Conservation (phyloP, 2,329 filamentous ascomycete genomes). For the Aureobasidium subglaciale region DNA sequence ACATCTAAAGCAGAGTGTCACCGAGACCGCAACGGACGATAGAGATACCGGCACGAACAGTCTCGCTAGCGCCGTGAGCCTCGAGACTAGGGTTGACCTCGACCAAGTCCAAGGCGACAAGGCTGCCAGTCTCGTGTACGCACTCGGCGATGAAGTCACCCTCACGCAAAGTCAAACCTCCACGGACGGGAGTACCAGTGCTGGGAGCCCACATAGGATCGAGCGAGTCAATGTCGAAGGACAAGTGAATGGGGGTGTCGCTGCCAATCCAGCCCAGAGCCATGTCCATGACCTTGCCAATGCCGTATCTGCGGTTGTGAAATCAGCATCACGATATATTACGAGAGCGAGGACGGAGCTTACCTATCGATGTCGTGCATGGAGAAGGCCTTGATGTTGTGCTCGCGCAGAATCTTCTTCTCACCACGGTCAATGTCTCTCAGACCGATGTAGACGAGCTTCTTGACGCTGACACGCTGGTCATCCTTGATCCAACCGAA, state of each 20-base stretch:
- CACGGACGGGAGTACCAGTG: slow-evolving; percentile 89
- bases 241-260: slow-evolving; percentile 94
- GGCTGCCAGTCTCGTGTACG: slow-evolving; percentile 49
- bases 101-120: slow-evolving; percentile 52
- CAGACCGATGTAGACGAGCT: slow-evolving; percentile 94
- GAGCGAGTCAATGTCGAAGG: slow-evolving; percentile 92
- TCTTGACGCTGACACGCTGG: slow-evolving; percentile 63
- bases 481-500: slow-evolving; percentile 86
- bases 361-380: slow-evolving; percentile 97
- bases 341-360: slow-evolving; percentile 24
- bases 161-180: slow-evolving; percentile 86
- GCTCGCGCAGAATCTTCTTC: slow-evolving; percentile 82
- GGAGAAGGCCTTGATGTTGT: slow-evolving; percentile 91
- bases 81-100: slow-evolving; percentile 46
- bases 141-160: slow-evolving; percentile 90
- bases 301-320: slow-evolving; percentile 61
- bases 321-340: background rate
- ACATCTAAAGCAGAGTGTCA: slow-evolving; percentile 70
- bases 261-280: slow-evolving; percentile 90
- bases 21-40: slow-evolving; percentile 87
- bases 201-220: slow-evolving; percentile 95
- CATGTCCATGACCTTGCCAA: slow-evolving; percentile 95
- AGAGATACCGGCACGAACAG: slow-evolving; percentile 77
- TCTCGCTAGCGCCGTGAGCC: slow-evolving; percentile 65
- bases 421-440: slow-evolving; percentile 88